Percentiles rank a stretch among this genome's conserved stretches.
Conservation (phyloP, 139 green algal genomes). For the Coccomyxa sp. region DNA sequence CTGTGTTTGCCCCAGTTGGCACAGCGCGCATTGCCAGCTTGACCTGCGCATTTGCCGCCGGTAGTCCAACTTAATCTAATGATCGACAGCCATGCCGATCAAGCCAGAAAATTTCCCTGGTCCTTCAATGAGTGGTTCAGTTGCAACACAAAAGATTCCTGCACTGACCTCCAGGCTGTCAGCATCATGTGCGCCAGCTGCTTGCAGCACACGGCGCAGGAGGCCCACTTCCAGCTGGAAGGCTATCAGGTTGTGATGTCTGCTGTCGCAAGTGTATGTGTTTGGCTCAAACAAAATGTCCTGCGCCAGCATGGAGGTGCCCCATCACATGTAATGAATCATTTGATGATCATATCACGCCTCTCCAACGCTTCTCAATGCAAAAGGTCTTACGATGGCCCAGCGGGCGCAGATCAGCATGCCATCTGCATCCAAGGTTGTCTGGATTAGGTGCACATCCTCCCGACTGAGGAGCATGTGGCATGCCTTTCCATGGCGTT, state of each 20-base stretch:
- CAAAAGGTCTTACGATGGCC: conserved; percentile 19
- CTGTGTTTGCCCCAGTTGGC: conserved; percentile 4
- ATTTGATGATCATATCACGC: no score
- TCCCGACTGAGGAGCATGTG: conserved; percentile 55
- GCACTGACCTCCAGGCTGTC: conserved; percentile 5
- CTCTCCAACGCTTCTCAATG: neutral
- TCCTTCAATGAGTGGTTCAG: no score
- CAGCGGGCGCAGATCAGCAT: conserved; percentile 56
- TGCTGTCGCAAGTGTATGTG: conserved; percentile 42
- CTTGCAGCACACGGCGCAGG: conserved; percentile 52
- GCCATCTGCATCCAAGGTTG: conserved; percentile 56
- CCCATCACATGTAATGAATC: no score
- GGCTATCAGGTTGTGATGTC: conserved; percentile 64
- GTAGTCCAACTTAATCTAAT: no score
- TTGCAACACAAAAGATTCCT: no score
- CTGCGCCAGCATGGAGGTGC: conserved; percentile 23
- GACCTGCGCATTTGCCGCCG: conserved; percentile 35
- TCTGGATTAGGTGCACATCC: conserved; percentile 66
- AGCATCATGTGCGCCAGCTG: conserved; percentile 11
- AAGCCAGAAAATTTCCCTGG: no score
- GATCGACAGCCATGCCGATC: no score
- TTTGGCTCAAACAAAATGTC: conserved; percentile 55
- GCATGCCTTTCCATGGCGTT: conserved; percentile 77
- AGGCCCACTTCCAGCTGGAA: conserved; percentile 64
- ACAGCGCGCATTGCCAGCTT: conserved; percentile 51